phyloP scores from a whole-genome alignment of 768 basidiomycete genomes.

The Leccinum aurantiacum region DNA sequence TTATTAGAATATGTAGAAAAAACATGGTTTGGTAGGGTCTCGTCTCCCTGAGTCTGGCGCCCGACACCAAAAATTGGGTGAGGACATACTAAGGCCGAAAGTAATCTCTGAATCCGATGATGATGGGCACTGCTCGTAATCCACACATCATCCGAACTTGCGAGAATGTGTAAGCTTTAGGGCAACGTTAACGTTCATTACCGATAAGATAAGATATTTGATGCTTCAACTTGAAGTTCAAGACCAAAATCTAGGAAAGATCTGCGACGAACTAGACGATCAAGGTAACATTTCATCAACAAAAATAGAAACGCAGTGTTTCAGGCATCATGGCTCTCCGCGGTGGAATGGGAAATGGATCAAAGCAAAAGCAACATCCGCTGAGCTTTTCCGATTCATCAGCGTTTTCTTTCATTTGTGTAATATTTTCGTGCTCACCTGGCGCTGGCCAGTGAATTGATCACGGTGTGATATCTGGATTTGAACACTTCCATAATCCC shows the following conservation, averaged over 20 bases:
- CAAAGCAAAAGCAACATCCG: neutral
- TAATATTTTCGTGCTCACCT: neutral
- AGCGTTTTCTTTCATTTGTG: neutral
- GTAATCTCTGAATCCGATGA: too few relatives aligned
- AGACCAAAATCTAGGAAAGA: too few relatives aligned
- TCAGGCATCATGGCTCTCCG: neutral
- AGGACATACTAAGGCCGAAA: too few relatives aligned
- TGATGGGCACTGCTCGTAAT: neutral
- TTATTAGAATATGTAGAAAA: too few relatives aligned
- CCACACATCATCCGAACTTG: neutral
- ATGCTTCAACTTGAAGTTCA: too few relatives aligned
- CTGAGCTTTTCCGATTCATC: neutral
- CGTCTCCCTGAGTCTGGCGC: too few relatives aligned
- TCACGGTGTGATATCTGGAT: neutral
- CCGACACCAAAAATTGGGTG: too few relatives aligned
- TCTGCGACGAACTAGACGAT: too few relatives aligned
- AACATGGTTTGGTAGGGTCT: too few relatives aligned
- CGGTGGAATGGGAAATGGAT: neutral
- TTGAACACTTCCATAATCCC: neutral
- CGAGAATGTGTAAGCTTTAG: neutral
- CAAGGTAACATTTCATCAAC: too few relatives aligned
- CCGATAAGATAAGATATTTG: neutral
- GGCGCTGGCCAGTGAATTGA: neutral
- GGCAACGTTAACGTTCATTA: neutral
- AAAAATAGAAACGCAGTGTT: too few relatives aligned